These are phyloP conservation scores for Fusarium keratoplasticum DNA, from an alignment of 2,329 filamentous ascomycete species.

Conservation along the genomic window DNA sequence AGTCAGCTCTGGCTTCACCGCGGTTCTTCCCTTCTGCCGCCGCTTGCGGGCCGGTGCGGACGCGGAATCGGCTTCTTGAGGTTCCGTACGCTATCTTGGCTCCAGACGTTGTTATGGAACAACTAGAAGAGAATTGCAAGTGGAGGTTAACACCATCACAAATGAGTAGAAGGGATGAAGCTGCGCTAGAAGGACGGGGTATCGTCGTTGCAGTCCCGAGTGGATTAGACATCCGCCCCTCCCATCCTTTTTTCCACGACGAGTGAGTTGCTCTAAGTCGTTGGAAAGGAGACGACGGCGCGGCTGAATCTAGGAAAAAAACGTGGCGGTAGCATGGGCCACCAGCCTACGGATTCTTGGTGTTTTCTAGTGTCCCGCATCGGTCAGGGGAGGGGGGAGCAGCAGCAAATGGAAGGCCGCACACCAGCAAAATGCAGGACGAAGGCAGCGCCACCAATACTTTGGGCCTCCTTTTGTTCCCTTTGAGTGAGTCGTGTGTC, in stretches of 20 bases:
- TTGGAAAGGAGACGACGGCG: not conserved
- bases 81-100: slow-evolving; percentile 23
- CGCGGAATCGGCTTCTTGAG: slow-evolving; percentile 38
- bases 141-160: slow-evolving; percentile 7
- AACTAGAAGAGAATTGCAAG: not conserved
- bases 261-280: not conserved
- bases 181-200: slow-evolving; percentile 5
- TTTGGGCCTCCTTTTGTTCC: not conserved
- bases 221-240: not conserved
- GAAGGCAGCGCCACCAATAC: not conserved
- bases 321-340: slow-evolving; percentile 34
- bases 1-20: slow-evolving; percentile 32
- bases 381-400: slow-evolving; percentile 8
- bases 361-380: slow-evolving; percentile 27
- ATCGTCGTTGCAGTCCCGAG: not conserved
- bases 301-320: slow-evolving; percentile 12
- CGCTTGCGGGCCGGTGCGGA: slow-evolving; percentile 38
- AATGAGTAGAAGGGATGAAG: slow-evolving; percentile 8
- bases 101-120: not conserved
- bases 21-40: slow-evolving; percentile 6
- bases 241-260: not conserved
- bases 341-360: slow-evolving; percentile 11
- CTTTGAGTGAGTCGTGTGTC: slow-evolving; percentile 2
- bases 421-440: slow-evolving; percentile 2
- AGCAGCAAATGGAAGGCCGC: slow-evolving; percentile 2